Percentiles rank a stretch among this genome's conserved stretches.
These are phyloP conservation scores for Spinacia oleracea DNA, from an alignment of 179 eudicot genomes.

Conservation along the genomic window DNA sequence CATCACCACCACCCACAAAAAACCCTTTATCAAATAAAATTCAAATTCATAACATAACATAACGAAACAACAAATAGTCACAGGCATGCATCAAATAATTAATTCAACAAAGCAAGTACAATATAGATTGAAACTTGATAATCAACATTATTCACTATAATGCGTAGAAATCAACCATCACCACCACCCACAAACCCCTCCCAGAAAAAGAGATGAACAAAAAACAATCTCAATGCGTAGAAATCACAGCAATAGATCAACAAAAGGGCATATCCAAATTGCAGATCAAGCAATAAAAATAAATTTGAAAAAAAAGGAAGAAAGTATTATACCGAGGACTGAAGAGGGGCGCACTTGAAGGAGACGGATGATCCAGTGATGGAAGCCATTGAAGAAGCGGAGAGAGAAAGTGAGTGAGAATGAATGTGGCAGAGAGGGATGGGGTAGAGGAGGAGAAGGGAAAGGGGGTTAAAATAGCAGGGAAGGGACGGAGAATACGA, in stretches of 20 bases:
- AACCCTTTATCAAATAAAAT: too few species aligned
- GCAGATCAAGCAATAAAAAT: background rate
- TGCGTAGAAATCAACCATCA: background rate
- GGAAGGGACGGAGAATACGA: constrained; percentile 43
- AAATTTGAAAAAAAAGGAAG: background rate
- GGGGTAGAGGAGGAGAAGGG: background rate
- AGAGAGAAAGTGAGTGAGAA: background rate
- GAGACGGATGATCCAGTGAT: constrained; percentile 36
- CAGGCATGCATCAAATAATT: background rate
- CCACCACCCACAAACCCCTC: too few species aligned
- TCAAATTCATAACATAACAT: background rate
- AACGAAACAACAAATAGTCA: background rate
- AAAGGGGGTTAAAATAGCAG: constrained; percentile 27
- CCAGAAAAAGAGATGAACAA: too few species aligned
- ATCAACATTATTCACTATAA: background rate
- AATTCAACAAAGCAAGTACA: background rate
- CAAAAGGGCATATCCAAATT: constrained; percentile 1
- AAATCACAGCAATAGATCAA: too few species aligned
- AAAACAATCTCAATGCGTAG: background rate
- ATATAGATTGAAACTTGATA: background rate
- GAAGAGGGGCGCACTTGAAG: constrained; percentile 14
- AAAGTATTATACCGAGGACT: constrained; percentile 25
- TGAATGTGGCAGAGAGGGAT: too few species aligned
- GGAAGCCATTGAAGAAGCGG: constrained; percentile 40
- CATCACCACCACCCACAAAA: too few species aligned